Conservation (phyloP, 116 monocot species). For the Phalaenopsis hybrid region DNA sequence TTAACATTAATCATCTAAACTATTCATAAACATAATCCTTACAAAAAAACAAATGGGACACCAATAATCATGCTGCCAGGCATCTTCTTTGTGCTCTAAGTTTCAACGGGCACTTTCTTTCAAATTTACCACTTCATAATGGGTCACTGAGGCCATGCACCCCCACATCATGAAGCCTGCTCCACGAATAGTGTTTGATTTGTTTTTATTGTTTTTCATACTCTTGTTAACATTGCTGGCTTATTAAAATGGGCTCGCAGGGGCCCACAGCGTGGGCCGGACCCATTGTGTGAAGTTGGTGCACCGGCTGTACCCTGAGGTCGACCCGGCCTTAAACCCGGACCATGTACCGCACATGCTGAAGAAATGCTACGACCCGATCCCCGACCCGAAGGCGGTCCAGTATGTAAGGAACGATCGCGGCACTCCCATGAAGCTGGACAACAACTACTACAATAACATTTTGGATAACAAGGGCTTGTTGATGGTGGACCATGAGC, state of each 20-base stretch:
- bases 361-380: slow-evolving; percentile 72
- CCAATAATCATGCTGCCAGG: no score
- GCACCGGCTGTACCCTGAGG: slow-evolving; percentile 79
- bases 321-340: slow-evolving; percentile 67
- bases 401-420: slow-evolving; percentile 89
- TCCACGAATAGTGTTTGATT: no score
- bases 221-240: no score
- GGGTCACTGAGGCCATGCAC: no score
- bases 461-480: slow-evolving; percentile 81
- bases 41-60: no score
- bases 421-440: slow-evolving; percentile 79
- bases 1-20: no score
- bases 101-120: no score
- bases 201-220: no score
- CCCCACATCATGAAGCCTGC: no score
- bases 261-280: slow-evolving; percentile 82
- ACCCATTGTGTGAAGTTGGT: slow-evolving; percentile 94
- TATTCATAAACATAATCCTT: no score
- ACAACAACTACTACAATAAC: slow-evolving; percentile 96
- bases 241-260: slow-evolving; percentile 11
- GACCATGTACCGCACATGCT: slow-evolving; percentile 75
- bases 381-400: slow-evolving; percentile 89
- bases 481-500: slow-evolving; percentile 73
- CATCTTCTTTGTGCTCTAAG: no score
- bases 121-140: no score